Evolutionary conservation across 139 green algal genomes (phyloP), one percentile per base, ranked within the genome.

Genomic region (Ettlia oleoabundans): DNA sequence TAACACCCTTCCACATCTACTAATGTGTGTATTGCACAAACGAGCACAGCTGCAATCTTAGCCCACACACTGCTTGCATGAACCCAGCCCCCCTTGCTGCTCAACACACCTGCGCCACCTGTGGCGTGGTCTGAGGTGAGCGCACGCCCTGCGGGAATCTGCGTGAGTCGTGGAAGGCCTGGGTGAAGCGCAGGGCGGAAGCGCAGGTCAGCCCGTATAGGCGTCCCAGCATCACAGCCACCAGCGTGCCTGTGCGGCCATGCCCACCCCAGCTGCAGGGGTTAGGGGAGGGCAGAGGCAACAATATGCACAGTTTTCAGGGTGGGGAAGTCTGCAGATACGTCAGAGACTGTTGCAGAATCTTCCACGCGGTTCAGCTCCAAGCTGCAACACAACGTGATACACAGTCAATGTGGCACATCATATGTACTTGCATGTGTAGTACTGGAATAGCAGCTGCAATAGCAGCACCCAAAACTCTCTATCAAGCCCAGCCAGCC

Each of bases 161-260:
- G 1, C 93, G 89, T 8, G 87, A 78, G 77, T 97, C 93, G 80
- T 97, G 93, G 79, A 92, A 94, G 26, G 87, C 88, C 83, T 96
- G 85, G 1, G 91, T 95, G 87, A 93, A 92, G 24, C 91, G 85
- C 78, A 96, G 86, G 7, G 93, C 92, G 64, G 82, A 85, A 8
- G 84, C 86, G 81, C 87, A 92, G 51, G 84, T 85, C 73, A 97
- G 30, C 62, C 82, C 77, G 81, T 96, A 97, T 43, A 97, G 84
- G 18, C 90, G 83, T 19, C 85, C 88, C 41, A 97, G 86, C 86
- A 97, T 94, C 30, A 91, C 76, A 7, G 92, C 88, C 0, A 96
- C 72, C 70, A 91, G 76, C 8, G 88, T 91, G 24, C 88, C 88
- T 37, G 86, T 91, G 13, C 85, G 65, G 22, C 88, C 86, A 73